Evolutionary conservation across 805 yeast genomes (phyloP), one percentile per base, ranked within the genome.

Genomic region (Lipomyces sp.): DNA sequence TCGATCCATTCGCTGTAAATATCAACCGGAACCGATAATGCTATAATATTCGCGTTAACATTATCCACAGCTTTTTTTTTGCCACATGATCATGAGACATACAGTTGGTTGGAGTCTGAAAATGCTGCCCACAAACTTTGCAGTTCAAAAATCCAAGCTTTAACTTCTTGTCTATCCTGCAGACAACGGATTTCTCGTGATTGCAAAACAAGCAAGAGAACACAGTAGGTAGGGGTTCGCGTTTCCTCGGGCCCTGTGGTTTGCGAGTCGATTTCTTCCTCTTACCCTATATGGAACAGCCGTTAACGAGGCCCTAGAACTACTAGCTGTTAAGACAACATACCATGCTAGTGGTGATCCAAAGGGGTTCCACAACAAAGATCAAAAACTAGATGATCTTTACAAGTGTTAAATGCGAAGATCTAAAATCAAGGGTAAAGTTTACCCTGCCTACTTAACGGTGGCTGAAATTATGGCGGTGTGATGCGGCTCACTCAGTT

Each of bases 1-100:
- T 94, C 99, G 62, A 92, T 92, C 99, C 99, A 94, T 77, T 94
- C 98, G 59, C 96, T 89, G 76, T 94, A 94, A 15, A 94, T 90
- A 79, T 94, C 99, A 53, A 94, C 92, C 0, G 99, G 97, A 65
- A 90, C 97, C 7, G 83, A 78, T 60, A 89, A 80, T 2, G 91
- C 80, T 75, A 32, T 18, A 24, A 29, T 18, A 10, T 42, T 15
- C n/a, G 18, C 15, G 48, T 33, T 32, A 33, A 24, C 29, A 11
- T 11, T 30, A 11, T 64, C 56, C 15, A 10, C 7, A 2, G 24
- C 15, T n/a, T 15, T 15, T 15, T 15, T 8, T n/a, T 7, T 24
- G n/a, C 6, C 48, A 15, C 24, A 42, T 6, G 33, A 30, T 34
- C 11, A 30, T 15, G 24, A 13, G 53, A 68, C 75, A 35, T 57